These are phyloP conservation scores for Solanum chacoense DNA, from an alignment of 305 asterid genomes.

Conservation along the genomic window DNA sequence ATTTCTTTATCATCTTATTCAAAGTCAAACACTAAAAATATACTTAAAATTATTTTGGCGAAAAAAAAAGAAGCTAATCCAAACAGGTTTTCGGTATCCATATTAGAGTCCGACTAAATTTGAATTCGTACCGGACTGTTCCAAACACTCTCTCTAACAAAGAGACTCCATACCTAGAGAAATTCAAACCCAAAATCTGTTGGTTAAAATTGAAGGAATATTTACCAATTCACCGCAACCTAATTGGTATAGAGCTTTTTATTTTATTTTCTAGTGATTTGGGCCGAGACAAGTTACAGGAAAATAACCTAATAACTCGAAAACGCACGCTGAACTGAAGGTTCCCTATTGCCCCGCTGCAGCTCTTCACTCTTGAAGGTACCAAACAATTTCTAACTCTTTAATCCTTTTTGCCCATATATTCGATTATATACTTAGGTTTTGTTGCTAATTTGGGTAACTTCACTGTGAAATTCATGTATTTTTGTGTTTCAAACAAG, in stretches of 20 bases:
- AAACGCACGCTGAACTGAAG: neutral
- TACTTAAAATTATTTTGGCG: neutral
- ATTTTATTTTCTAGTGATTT: neutral
- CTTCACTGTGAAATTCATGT: neutral
- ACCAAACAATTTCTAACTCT: neutral
- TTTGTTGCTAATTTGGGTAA: neutral
- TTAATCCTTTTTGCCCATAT: neutral
- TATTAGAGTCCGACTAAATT: too few relatives aligned
- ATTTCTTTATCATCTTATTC: neutral
- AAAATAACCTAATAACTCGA: neutral
- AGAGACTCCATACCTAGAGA: too few relatives aligned
- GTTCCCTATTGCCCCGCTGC: neutral
- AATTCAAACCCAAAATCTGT: accelerated
- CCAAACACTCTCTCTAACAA: neutral
- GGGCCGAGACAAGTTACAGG: neutral
- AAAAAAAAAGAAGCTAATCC: too few relatives aligned
- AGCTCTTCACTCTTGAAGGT: neutral
- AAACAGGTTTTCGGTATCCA: accelerated
- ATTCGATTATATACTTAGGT: neutral
- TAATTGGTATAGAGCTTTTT: neutral
- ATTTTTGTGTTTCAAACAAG: neutral
- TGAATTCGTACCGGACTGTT: accelerated
- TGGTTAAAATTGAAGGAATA: too few relatives aligned
- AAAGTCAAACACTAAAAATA: neutral
- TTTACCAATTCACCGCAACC: neutral